Conservation (phyloP, 148 eudicot genomes). For the Amaranthus palmeri region DNA sequence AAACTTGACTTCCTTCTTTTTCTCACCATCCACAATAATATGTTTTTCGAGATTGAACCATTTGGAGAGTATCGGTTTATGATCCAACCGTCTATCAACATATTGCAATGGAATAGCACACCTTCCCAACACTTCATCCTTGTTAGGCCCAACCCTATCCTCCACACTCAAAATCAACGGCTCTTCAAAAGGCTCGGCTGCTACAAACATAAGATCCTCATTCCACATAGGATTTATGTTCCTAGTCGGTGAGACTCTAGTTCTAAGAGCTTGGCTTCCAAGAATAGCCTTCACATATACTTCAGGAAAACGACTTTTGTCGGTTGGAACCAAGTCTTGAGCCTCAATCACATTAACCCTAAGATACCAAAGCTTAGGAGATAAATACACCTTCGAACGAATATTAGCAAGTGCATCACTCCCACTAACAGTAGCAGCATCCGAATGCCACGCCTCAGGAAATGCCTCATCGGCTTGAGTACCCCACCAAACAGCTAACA, state of each 20-base stretch:
- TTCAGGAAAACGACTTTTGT: slow-evolving; percentile 39
- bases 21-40: slow-evolving; percentile 31
- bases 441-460: slow-evolving; percentile 64
- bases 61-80: slow-evolving; percentile 37
- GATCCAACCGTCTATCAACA: slow-evolving; percentile 40
- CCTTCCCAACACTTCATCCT: slow-evolving; percentile 39
- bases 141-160: slow-evolving; percentile 34
- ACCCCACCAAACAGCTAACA: slow-evolving; percentile 67
- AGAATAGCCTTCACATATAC: slow-evolving; percentile 35
- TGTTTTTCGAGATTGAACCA: slow-evolving; percentile 62
- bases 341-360: slow-evolving; percentile 65
- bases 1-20: slow-evolving; percentile 42
- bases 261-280: slow-evolving; percentile 44
- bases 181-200: slow-evolving; percentile 59
- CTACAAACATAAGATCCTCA: slow-evolving; percentile 60
- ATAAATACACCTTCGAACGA: slow-evolving; percentile 28
- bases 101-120: slow-evolving; percentile 30
- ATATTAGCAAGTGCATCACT: too few relatives aligned
- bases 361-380: slow-evolving; percentile 65
- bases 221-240: slow-evolving; percentile 57
- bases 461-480: slow-evolving; percentile 65
- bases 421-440: slow-evolving; percentile 35
- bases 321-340: slow-evolving; percentile 44
- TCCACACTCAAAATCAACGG: slow-evolving; percentile 46
- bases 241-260: slow-evolving; percentile 29